Evolutionary conservation across 1,284 basidiomycete species (phyloP).

Genomic region (Pterulicium gracile): DNA sequence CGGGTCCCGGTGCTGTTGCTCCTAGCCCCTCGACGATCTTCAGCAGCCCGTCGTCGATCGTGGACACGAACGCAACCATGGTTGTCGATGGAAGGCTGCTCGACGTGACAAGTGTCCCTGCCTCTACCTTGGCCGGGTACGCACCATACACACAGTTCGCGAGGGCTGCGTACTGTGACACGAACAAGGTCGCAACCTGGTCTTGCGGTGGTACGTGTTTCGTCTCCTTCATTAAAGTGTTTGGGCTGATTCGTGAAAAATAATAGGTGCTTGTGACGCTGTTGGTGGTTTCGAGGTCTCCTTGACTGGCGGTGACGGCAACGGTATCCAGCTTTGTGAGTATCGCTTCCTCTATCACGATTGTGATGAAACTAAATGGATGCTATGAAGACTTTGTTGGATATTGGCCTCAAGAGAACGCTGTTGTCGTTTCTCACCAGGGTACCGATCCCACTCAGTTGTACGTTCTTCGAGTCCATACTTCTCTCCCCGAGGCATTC

Average conservation of each 20-base stretch:
- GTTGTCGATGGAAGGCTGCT: background rate
- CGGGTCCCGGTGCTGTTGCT: too few species aligned
- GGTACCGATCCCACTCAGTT: slow-evolving; percentile 36
- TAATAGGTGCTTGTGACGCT: slow-evolving; percentile 21
- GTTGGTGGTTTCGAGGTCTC: slow-evolving; percentile 25
- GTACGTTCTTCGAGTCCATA: slow-evolving; percentile 18
- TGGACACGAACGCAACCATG: too few species aligned
- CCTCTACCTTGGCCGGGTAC: background rate
- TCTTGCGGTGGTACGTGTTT: slow-evolving; percentile 10
- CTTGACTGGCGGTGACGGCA: slow-evolving; percentile 30
- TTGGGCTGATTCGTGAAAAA: too few species aligned
- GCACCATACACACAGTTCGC: background rate
- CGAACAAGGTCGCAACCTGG: slow-evolving; percentile 13
- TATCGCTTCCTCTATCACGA: background rate
- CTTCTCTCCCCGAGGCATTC: background rate
- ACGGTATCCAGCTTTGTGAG: slow-evolving; percentile 23
- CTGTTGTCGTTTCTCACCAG: slow-evolving; percentile 39
- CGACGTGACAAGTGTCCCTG: background rate
- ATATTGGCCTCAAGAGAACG: slow-evolving; percentile 26
- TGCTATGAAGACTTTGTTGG: slow-evolving; percentile 32
- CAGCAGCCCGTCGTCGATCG: too few species aligned
- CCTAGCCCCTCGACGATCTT: too few species aligned
- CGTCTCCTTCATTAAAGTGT: too few species aligned
- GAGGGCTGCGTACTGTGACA: slow-evolving; percentile 1
- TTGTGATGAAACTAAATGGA: background rate